phyloP scores from a whole-genome alignment of 2,329 filamentous ascomycete species.

The Nigrograna mackinnonii region DNA sequence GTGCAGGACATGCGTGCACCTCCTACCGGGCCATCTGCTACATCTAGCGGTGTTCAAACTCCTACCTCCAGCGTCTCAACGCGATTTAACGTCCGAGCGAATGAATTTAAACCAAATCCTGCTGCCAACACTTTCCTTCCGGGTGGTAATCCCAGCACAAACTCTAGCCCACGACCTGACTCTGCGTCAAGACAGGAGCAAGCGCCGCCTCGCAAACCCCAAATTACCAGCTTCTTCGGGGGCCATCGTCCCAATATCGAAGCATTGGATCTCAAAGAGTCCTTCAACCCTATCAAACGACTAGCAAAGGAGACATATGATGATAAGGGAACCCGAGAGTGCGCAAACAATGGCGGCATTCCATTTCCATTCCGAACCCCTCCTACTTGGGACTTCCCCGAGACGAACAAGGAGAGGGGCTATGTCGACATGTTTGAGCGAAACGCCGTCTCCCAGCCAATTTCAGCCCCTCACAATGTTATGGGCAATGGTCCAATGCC shows the following conservation, averaged over 20 bases:
- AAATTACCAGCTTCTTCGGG: slow-evolving; percentile 61
- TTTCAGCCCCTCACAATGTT: slow-evolving; percentile 66
- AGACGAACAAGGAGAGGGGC: slow-evolving; percentile 73
- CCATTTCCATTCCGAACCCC: slow-evolving; percentile 81
- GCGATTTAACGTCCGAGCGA: slow-evolving; percentile 64
- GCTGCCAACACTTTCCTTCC: slow-evolving; percentile 82
- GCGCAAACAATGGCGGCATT: slow-evolving; percentile 78
- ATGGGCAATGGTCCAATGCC: slow-evolving; percentile 68
- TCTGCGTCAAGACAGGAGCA: slow-evolving; percentile 36
- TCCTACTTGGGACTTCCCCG: slow-evolving; percentile 78
- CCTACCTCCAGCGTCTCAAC: slow-evolving; percentile 57
- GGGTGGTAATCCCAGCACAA: slow-evolving; percentile 61
- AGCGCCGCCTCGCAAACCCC: slow-evolving; percentile 34
- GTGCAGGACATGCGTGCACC: slow-evolving; percentile 70
- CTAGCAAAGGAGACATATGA: slow-evolving; percentile 66
- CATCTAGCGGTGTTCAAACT: slow-evolving; percentile 54
- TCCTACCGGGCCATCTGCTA: slow-evolving; percentile 69
- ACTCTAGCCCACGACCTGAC: slow-evolving; percentile 71
- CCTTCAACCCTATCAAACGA: slow-evolving; percentile 69
- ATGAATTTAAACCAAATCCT: slow-evolving; percentile 85
- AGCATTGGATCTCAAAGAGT: slow-evolving; percentile 53
- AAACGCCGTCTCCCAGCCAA: slow-evolving; percentile 57
- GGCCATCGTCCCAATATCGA: slow-evolving; percentile 68
- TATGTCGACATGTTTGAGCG: slow-evolving; percentile 82
- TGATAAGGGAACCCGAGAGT: slow-evolving; percentile 60